Conservation (phyloP, 2,329 filamentous ascomycete species). For the Fusarium floridanum region DNA sequence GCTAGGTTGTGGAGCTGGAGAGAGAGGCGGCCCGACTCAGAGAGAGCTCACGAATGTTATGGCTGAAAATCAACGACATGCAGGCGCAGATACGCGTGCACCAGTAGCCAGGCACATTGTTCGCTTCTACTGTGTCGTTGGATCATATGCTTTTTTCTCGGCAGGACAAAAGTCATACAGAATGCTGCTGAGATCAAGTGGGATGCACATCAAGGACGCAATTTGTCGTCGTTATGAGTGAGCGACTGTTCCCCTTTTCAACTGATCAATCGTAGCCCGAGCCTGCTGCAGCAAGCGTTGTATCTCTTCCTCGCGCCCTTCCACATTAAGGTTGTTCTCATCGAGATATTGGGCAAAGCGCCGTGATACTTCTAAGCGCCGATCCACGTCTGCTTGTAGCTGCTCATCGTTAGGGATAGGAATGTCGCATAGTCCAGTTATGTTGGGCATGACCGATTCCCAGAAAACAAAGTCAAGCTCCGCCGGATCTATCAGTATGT, state of each 20-base stretch:
- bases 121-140: too few species aligned
- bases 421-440: neutral
- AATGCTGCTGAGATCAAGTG: neutral
- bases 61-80: too few species aligned
- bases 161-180: too few species aligned
- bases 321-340: neutral
- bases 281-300: neutral
- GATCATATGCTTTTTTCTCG: too few species aligned
- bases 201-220: neutral
- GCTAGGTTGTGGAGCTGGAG: too few species aligned
- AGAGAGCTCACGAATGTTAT: too few species aligned
- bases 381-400: neutral
- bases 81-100: too few species aligned
- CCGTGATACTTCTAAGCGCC: neutral
- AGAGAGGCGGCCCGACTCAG: too few species aligned
- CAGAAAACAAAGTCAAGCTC: neutral
- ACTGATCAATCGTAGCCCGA: neutral
- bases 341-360: neutral
- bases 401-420: neutral
- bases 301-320: neutral
- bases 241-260: neutral
- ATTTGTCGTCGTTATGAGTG: neutral
- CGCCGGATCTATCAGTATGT: neutral
- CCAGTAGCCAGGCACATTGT: too few species aligned
- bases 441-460: neutral